These are phyloP conservation scores for Venturia aucupariae DNA, from an alignment of 2,329 filamentous ascomycete species.

Conservation along the genomic window DNA sequence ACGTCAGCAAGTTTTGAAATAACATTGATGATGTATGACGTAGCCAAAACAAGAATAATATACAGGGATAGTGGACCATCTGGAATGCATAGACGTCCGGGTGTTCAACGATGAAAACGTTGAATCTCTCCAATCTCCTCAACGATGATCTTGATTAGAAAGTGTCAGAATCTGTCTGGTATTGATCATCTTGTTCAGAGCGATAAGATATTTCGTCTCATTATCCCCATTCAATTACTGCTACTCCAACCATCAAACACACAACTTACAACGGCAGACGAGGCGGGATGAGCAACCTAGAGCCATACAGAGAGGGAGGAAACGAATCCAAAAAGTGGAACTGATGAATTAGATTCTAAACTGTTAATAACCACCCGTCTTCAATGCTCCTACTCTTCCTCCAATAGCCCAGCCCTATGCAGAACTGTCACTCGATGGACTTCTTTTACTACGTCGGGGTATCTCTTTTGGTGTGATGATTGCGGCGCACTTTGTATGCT, in stretches of 20 bases:
- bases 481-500: background rate
- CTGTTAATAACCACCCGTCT: background rate
- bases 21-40: slow-evolving; percentile 1
- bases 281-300: background rate
- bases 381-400: background rate
- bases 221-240: background rate
- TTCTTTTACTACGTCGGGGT: background rate
- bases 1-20: background rate
- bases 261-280: background rate
- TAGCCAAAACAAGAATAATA: background rate
- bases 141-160: no score
- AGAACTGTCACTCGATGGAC: background rate
- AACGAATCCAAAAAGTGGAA: background rate
- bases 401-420: background rate
- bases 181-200: no score
- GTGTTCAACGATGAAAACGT: no score
- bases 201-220: no score
- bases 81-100: background rate
- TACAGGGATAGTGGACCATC: background rate
- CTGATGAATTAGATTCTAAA: background rate
- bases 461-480: background rate
- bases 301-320: no score
- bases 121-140: no score
- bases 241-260: background rate
- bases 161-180: no score